Conservation (phyloP, 2,329 filamentous ascomycete genomes). For the Fusarium secorum region DNA sequence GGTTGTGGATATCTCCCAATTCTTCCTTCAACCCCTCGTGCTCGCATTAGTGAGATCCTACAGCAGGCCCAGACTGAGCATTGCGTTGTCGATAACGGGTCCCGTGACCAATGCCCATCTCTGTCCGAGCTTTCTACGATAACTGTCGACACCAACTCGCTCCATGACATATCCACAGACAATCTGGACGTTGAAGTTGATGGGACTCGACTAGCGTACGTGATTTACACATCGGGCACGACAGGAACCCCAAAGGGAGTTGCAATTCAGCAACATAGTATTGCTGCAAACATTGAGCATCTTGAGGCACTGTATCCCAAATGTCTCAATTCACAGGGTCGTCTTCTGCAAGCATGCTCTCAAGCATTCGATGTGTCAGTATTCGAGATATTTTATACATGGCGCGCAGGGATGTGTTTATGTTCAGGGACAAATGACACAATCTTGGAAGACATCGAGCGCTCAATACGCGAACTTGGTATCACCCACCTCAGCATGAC, state of each 20-base stretch:
- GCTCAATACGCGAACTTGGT: slow-evolving; percentile 66
- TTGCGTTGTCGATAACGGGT: slow-evolving; percentile 53
- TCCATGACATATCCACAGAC: slow-evolving; percentile 43
- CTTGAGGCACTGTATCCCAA: slow-evolving; percentile 73
- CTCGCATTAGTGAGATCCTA: slow-evolving; percentile 69
- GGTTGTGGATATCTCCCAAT: slow-evolving; percentile 84
- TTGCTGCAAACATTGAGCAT: slow-evolving; percentile 76
- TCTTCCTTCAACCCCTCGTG: slow-evolving; percentile 72
- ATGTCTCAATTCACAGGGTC: slow-evolving; percentile 50
- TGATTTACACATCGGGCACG: slow-evolving; percentile 84
- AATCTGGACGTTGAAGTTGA: slow-evolving; percentile 52
- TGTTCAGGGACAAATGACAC: slow-evolving; percentile 79
- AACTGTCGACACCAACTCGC: slow-evolving; percentile 44
- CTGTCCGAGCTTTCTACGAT: slow-evolving; percentile 40
- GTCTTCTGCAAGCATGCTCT: slow-evolving; percentile 83
- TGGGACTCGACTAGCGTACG: slow-evolving; percentile 70
- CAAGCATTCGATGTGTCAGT: slow-evolving; percentile 89
- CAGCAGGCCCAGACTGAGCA: slow-evolving; percentile 61
- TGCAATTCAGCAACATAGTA: slow-evolving; percentile 76
- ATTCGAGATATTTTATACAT: slow-evolving; percentile 89
- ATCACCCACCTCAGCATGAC: slow-evolving; percentile 87
- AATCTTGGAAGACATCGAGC: slow-evolving; percentile 76
- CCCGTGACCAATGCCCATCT: slow-evolving; percentile 21
- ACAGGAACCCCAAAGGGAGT: slow-evolving; percentile 85
- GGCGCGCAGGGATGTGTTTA: slow-evolving; percentile 79